A percentile compares a stretch with the other conserved stretches of the same genome.
Conservation (phyloP, 2,329 filamentous ascomycete genomes). For the Fonsecaea nubica region DNA sequence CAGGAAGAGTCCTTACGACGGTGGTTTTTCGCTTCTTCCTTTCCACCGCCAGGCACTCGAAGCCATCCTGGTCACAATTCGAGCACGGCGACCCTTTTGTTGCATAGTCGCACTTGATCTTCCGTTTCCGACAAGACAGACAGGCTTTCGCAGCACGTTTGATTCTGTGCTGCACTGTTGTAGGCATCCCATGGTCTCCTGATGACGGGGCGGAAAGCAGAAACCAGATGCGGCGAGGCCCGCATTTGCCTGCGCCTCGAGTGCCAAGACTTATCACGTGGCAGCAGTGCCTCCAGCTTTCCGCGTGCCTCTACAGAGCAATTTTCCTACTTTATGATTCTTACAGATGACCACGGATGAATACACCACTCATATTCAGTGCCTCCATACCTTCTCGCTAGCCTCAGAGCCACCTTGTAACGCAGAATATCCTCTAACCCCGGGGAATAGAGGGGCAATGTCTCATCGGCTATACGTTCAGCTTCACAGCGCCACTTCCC, state of each 20-base stretch:
- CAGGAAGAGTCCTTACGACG: background rate
- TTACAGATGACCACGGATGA: no score
- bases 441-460: background rate
- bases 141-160: constrained; percentile 15
- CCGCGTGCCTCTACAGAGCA: background rate
- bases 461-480: background rate
- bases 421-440: background rate
- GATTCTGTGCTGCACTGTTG: background rate
- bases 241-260: background rate
- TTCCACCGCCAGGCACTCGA: constrained; percentile 14
- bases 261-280: constrained; percentile 1
- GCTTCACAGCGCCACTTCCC: background rate
- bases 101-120: constrained; percentile 17
- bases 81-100: constrained; percentile 10
- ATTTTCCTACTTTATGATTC: background rate
- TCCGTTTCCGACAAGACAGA: constrained; percentile 16
- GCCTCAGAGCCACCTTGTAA: background rate
- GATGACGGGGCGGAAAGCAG: background rate
- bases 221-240: background rate
- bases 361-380: background rate
- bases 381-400: background rate
- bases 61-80: constrained; percentile 14
- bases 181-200: constrained; percentile 1
- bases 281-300: background rate
- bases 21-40: constrained; percentile 12